These are phyloP conservation scores for Colletotrichum tofieldiae DNA, from an alignment of 2,329 filamentous ascomycete species.

Conservation along the genomic window DNA sequence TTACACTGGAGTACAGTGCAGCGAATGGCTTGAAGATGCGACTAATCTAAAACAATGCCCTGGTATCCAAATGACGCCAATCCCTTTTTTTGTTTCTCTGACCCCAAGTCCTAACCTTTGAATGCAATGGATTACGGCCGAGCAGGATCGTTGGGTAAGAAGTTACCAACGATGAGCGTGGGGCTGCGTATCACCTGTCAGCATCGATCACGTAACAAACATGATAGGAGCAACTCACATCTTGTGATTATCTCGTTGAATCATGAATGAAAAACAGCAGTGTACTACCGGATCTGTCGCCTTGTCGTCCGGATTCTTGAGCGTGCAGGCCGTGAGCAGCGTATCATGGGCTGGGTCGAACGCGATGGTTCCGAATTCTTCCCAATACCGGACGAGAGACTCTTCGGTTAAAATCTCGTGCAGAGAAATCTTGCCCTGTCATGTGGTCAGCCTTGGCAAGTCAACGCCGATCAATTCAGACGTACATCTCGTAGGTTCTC, in stretches of 20 bases:
- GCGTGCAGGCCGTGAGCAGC: slow-evolving; percentile 90
- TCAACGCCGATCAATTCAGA: neutral
- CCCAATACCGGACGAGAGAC: slow-evolving; percentile 97
- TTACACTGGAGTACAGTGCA: neutral
- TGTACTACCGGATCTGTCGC: slow-evolving; percentile 82
- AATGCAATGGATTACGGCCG: slow-evolving; percentile 54
- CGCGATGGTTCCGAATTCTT: slow-evolving; percentile 98
- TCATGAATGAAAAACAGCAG: slow-evolving; percentile 98
- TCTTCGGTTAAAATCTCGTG: slow-evolving; percentile 98
- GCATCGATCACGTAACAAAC: slow-evolving; percentile 39
- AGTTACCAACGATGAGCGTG: slow-evolving; percentile 96
- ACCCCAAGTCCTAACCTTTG: slow-evolving; percentile 35
- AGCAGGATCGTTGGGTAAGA: slow-evolving; percentile 84
- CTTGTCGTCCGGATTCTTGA: slow-evolving; percentile 84
- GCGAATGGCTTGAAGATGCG: slow-evolving; percentile 1
- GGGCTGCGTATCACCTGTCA: slow-evolving; percentile 72
- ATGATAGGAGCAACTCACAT: slow-evolving; percentile 75
- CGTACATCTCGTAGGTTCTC: slow-evolving; percentile 91
- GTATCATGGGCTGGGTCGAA: slow-evolving; percentile 96
- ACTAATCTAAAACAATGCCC: slow-evolving; percentile 24
- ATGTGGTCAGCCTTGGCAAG: slow-evolving; percentile 23
- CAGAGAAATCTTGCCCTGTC: slow-evolving; percentile 90
- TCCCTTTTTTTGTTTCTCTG: slow-evolving; percentile 22
- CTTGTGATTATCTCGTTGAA: slow-evolving; percentile 93
- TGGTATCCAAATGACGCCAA: slow-evolving; percentile 42